Evolutionary conservation across 805 yeast genomes (phyloP), one percentile per base, ranked within the genome.

Genomic region (Schwanniomyces yamadae): DNA sequence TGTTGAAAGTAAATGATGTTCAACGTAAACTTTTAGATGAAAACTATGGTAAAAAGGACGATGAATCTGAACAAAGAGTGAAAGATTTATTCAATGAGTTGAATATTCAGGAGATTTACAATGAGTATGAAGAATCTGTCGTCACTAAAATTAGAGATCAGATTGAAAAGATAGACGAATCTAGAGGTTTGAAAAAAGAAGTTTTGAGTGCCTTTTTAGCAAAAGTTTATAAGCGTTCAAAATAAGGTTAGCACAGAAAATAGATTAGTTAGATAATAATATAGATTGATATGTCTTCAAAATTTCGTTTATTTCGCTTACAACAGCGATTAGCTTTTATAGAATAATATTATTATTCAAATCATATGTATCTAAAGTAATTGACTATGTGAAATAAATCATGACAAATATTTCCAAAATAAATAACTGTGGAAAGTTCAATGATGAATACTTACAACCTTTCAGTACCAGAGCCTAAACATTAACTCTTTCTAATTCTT

Each of bases 221-320:
- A 61, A 93, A 93, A 69, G 85, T 93, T 53, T 93, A 93, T 80
- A 90, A 89, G 72, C 85, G 99, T 63, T 77, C 82, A 45, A 93
- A 91, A 71, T 91, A 78, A 25, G 28, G 13, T n/a, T 18, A 8
- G 8, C 15, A 27, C 4, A 13, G n/a, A 13, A 16, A 2, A 13
- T 27, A 20, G 17, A 27, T 27, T 16, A 12, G 15, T 27, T 27
- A 27, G 13, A 16, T 16, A 16, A 25, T 25, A 15, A 25, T n/a
- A n/a, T n/a, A n/a, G n/a, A n/a, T n/a, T n/a, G n/a, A n/a, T n/a
- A n/a, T n/a, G n/a, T n/a, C n/a, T n/a, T n/a, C n/a, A n/a, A n/a
- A n/a, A n/a, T n/a, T n/a, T n/a, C n/a, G n/a, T n/a, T n/a, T n/a
- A n/a, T n/a, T n/a, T n/a, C n/a, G n/a, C n/a, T n/a, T n/a, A n/a